Evolutionary conservation across 1,284 basidiomycete species (phyloP), one percentile per base, ranked within the genome.

Genomic region (Anthracocystis walkeri): DNA sequence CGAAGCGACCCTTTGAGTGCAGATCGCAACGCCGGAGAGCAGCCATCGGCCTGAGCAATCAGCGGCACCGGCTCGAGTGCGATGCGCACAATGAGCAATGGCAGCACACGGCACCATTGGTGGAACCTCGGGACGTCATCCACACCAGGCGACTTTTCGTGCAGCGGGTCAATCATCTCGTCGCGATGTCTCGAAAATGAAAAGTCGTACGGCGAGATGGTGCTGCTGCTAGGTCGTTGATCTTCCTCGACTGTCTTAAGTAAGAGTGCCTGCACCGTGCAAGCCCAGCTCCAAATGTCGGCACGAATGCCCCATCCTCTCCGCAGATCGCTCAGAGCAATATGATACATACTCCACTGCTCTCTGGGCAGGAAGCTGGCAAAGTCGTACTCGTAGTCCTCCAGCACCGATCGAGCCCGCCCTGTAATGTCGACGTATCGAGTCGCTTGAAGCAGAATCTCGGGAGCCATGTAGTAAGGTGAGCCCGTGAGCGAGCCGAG

Each of bases 251-350:
- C 53, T 14, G 73, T 78, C 40, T 76, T 67, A 31, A 81, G 69
- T 44, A 79, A 23, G 5, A 81, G 61, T 1, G 72, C 72, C 40
- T 66, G 67, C 14, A 80, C 75, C 6, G 76, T 77, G 60, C 80
- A 80, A n/a, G 69, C 76, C 80, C 80, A 81, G 35, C 75, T 78
- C 80, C 80, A 81, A 29, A 81, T 68, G 45, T 81, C 80, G 29
- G 76, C 70, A 25, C 76, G 75, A 48, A 78, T 75, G 11, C 80
- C 80, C 80, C 80, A 81, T 0, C 80, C 80, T 14, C 76, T 44
- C 35, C 64, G 60, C 25, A 80, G 69, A 53, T 81, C 80, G 48
- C 65, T 67, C 48, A 75, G 52, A 20, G 63, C 72, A 23, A 75
- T 58, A 42, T 73, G 65, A 21, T 75, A 72, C 58, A 66, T 58